Percentiles rank a stretch among this genome's conserved stretches.
These are phyloP conservation scores for Salisapilia sapeloensis DNA, from an alignment of 352 stramenopile genomes.

Conservation along the genomic window DNA sequence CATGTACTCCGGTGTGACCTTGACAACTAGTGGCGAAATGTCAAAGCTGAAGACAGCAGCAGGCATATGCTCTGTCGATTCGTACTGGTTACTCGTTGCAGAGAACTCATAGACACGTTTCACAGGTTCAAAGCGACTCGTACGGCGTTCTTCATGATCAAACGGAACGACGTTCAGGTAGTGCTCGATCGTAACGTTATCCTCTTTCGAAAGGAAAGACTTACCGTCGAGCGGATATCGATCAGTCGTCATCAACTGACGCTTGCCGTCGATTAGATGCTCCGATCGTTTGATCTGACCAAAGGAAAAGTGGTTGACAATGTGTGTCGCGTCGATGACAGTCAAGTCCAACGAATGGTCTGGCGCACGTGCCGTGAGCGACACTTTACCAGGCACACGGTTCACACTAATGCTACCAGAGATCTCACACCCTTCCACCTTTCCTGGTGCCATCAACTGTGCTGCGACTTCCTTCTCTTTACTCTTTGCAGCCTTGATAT, in stretches of 20 bases:
- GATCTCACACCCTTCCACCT: constrained; percentile 58
- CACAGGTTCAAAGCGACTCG: constrained; percentile 27
- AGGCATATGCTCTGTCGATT: constrained; percentile 29
- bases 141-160: constrained; percentile 36
- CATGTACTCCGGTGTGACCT: constrained; percentile 39
- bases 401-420: constrained; percentile 66
- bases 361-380: constrained; percentile 43
- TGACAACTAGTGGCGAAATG: constrained; percentile 62
- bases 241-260: constrained; percentile 27
- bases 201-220: constrained; percentile 25
- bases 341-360: constrained; percentile 52
- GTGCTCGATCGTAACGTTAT: constrained; percentile 68
- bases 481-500: constrained; percentile 10
- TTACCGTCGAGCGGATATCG: constrained; percentile 45
- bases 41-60: constrained; percentile 65
- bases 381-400: constrained; percentile 49
- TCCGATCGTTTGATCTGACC: constrained; percentile 53
- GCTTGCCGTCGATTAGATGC: constrained; percentile 26
- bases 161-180: constrained; percentile 73
- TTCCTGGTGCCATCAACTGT: constrained; percentile 9
- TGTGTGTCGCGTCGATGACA: constrained; percentile 42
- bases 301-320: constrained; percentile 76
- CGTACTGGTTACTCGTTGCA: constrained; percentile 62
- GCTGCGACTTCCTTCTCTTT: constrained; percentile 12
- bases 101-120: constrained; percentile 64